Evolutionary conservation across 1,284 basidiomycete species (phyloP).

Genomic region (Sanguinoderma infundibulare): DNA sequence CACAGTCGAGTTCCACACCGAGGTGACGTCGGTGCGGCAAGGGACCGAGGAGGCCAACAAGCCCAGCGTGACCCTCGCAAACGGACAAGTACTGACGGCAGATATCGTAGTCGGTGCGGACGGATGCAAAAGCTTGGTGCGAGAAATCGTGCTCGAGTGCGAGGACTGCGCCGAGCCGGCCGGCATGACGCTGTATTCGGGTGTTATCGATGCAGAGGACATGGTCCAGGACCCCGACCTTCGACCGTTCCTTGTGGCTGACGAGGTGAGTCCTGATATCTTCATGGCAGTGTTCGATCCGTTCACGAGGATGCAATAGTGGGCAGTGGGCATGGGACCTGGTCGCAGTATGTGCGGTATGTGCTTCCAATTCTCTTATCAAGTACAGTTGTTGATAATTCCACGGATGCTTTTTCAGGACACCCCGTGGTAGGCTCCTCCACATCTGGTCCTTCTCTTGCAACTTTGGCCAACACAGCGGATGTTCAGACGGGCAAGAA

Average conservation of each 20-base stretch:
- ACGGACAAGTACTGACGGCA: slow-evolving; percentile 40
- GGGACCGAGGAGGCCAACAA: slow-evolving; percentile 29
- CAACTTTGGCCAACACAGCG: not conserved
- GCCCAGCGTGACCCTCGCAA: slow-evolving; percentile 38
- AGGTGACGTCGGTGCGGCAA: slow-evolving; percentile 35
- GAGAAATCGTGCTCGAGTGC: slow-evolving; percentile 31
- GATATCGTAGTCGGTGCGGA: slow-evolving; percentile 49
- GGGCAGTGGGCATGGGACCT: slow-evolving; percentile 29
- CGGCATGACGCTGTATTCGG: slow-evolving; percentile 26
- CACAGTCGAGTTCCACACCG: slow-evolving; percentile 42
- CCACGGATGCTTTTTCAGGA: slow-evolving; percentile 12
- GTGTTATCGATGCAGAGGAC: slow-evolving; percentile 14
- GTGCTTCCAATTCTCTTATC: not conserved
- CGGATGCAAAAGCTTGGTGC: slow-evolving; percentile 38
- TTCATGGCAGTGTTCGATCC: not conserved
- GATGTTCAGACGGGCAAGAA: slow-evolving; percentile 21
- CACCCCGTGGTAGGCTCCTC: slow-evolving; percentile 30
- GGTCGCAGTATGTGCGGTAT: not conserved
- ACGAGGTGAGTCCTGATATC: slow-evolving; percentile 16
- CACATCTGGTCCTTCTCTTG: not conserved
- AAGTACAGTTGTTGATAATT: not conserved
- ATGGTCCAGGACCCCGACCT: slow-evolving; percentile 29
- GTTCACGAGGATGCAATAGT: slow-evolving; percentile 6
- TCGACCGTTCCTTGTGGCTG: slow-evolving; percentile 14
- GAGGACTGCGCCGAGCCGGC: slow-evolving; percentile 16